phyloP scores from a whole-genome alignment of 2,329 filamentous ascomycete species.

The Botrytis tulipae region DNA sequence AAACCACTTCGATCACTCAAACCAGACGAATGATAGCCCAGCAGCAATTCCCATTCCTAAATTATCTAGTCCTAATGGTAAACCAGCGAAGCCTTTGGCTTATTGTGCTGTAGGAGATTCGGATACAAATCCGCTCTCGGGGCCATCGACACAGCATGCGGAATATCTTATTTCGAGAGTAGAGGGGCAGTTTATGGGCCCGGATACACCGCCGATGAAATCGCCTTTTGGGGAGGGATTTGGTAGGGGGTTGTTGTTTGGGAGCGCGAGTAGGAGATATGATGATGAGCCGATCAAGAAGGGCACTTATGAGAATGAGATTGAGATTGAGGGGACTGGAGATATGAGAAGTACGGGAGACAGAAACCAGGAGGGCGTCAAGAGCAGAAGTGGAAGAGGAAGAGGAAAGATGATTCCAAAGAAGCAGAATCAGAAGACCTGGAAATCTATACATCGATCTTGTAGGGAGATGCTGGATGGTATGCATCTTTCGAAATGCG shows the following conservation, averaged over 20 bases:
- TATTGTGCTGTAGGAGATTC: not conserved
- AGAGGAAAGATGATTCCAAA: not conserved
- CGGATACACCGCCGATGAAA: not conserved
- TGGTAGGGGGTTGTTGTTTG: no score
- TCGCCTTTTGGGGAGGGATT: not conserved
- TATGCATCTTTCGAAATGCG: not conserved
- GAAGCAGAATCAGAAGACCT: not conserved
- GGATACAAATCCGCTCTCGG: not conserved
- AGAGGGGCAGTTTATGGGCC: not conserved
- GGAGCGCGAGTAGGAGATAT: not conserved
- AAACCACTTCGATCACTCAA: not conserved
- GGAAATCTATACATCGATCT: not conserved
- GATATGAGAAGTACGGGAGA: not conserved
- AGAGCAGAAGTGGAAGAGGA: not conserved
- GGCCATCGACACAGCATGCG: not conserved
- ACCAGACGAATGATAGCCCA: not conserved
- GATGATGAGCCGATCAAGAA: not conserved
- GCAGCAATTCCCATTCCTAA: not conserved
- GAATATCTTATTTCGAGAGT: not conserved
- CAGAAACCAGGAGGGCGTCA: not conserved
- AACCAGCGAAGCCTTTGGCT: not conserved
- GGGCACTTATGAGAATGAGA: not conserved
- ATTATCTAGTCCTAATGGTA: not conserved
- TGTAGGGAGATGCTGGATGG: not conserved
- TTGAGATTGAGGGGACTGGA: not conserved